Percentiles rank a stretch among this genome's conserved stretches.
phyloP scores from a whole-genome alignment of 164 flowering plant species.

The Annona cherimola region DNA sequence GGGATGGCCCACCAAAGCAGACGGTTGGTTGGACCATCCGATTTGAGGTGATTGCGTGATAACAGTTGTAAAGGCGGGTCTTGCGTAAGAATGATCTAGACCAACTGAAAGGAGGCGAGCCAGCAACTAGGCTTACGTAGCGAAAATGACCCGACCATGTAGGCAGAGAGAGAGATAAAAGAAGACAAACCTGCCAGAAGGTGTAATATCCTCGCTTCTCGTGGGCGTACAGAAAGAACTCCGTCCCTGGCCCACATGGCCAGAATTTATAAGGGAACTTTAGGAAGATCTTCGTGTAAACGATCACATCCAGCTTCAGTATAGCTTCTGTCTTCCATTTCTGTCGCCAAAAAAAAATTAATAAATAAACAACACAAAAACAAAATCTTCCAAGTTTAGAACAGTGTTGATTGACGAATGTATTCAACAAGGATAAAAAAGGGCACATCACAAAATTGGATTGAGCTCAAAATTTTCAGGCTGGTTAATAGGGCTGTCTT shows the following conservation, averaged over 20 bases:
- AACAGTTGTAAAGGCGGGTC: too few relatives aligned
- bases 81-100: background rate
- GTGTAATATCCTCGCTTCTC: slow-evolving; percentile 93
- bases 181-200: slow-evolving; percentile 87
- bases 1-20: background rate
- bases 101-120: background rate
- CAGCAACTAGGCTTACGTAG: background rate
- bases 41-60: background rate
- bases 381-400: too few relatives aligned
- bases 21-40: background rate
- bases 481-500: too few relatives aligned
- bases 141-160: background rate
- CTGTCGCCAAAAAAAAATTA: slow-evolving; percentile 26
- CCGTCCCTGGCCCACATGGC: slow-evolving; percentile 78
- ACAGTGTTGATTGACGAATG: too few relatives aligned
- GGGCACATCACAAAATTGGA: too few relatives aligned
- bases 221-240: slow-evolving; percentile 92
- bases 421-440: too few relatives aligned
- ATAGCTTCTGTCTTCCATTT: slow-evolving; percentile 84
- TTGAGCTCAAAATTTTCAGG: too few relatives aligned
- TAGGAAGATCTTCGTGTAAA: slow-evolving; percentile 88
- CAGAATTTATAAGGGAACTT: slow-evolving; percentile 84
- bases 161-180: background rate
- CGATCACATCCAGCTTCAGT: slow-evolving; percentile 69
- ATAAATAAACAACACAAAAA: background rate